phyloP scores from a whole-genome alignment of 768 basidiomycete species.

The Cystobasidium tubakii region DNA sequence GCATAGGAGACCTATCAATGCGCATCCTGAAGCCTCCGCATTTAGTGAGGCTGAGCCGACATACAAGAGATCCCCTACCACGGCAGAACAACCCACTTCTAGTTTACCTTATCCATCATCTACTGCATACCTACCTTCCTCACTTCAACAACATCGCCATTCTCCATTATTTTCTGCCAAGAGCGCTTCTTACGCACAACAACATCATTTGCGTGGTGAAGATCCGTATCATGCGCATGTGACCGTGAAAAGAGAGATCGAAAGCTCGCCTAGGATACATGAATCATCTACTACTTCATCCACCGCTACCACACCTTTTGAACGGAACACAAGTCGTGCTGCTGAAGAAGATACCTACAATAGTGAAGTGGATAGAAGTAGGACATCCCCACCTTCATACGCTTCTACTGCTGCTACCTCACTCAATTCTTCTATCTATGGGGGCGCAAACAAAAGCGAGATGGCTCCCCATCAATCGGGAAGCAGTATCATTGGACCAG shows the following conservation, averaged over 20 bases:
- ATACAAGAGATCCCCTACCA: background rate
- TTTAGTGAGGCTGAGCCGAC: background rate
- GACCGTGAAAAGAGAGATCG: background rate
- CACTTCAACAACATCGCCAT: background rate
- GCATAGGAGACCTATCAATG: background rate
- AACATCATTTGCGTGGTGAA: background rate
- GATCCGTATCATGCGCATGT: background rate
- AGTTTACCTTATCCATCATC: background rate
- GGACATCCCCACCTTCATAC: background rate
- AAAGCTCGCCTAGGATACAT: background rate
- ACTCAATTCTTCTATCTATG: background rate
- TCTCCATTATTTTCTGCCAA: background rate
- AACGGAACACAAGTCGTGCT: background rate
- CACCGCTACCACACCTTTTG: background rate
- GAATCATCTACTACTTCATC: background rate
- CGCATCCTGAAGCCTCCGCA: background rate
- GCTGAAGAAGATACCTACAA: background rate
- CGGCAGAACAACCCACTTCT: background rate
- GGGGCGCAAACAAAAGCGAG: background rate
- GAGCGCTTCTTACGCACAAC: background rate
- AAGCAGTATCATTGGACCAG: background rate
- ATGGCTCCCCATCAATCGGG: too few relatives aligned
- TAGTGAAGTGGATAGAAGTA: conserved; percentile 3
- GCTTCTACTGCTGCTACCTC: background rate
- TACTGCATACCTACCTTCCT: background rate